A percentile compares a stretch with the other conserved stretches of the same genome.
Conservation (phyloP, 2,329 filamentous ascomycete species). For the Fusarium virguliforme region DNA sequence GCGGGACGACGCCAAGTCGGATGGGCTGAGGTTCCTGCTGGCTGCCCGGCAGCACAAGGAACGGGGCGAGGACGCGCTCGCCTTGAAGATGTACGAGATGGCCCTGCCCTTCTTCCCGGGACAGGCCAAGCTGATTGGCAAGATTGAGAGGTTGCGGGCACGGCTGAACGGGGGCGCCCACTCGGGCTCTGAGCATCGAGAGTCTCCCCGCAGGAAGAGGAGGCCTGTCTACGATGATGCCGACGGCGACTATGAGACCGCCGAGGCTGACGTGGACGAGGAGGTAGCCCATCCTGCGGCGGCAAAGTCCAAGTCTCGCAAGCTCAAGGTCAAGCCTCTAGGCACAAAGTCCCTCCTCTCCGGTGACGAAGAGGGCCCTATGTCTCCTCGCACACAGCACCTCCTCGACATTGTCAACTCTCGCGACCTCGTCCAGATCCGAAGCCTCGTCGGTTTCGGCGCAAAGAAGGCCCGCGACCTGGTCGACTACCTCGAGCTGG, state of each 20-base stretch:
- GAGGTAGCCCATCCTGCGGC: constrained; percentile 47
- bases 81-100: constrained; percentile 88
- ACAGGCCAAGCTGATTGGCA: constrained; percentile 82
- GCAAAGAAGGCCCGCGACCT: constrained; percentile 78
- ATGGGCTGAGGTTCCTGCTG: constrained; percentile 88
- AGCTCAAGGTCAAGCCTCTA: constrained; percentile 53
- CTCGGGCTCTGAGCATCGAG: constrained; percentile 35
- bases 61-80: constrained; percentile 82
- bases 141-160: constrained; percentile 75
- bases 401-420: constrained; percentile 82
- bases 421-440: constrained; percentile 76
- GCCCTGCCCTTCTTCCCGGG: constrained; percentile 89
- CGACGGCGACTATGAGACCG: constrained; percentile 60
- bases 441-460: constrained; percentile 78
- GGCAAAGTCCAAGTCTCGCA: constrained; percentile 52
- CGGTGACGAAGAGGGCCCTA: constrained; percentile 61
- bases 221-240: constrained; percentile 53
- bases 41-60: constrained; percentile 94
- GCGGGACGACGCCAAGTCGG: constrained; percentile 80
- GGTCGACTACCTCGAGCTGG: constrained; percentile 69
- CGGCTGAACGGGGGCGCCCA: constrained; percentile 61
- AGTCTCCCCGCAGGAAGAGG: constrained; percentile 53
- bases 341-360: constrained; percentile 46
- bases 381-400: constrained; percentile 72
- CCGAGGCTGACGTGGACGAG: constrained; percentile 62